These are phyloP conservation scores for Yamadazyma dendronema DNA, from an alignment of 1,139 yeast genomes.

Conservation along the genomic window DNA sequence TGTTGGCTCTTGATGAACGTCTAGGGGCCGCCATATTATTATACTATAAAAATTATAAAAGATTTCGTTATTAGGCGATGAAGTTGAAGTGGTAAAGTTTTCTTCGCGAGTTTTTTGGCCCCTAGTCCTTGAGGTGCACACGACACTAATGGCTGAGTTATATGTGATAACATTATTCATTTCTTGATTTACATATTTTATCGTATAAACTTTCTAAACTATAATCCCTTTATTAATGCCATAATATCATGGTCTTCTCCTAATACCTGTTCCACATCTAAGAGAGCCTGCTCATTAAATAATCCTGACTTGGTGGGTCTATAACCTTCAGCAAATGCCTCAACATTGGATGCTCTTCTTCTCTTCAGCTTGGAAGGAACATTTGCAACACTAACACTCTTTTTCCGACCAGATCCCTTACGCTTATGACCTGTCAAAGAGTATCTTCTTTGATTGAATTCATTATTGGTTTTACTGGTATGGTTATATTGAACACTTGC, in stretches of 20 bases:
- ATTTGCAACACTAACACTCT: constrained; percentile 7
- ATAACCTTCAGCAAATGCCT: constrained; percentile 73
- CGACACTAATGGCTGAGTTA: not conserved
- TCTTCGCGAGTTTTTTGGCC: not conserved
- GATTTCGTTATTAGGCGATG: not conserved
- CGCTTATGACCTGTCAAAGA: constrained; percentile 14
- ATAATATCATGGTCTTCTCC: constrained; percentile 48
- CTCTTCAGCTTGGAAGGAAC: constrained; percentile 29
- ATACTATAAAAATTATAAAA: constrained; percentile 1
- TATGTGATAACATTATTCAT: constrained; percentile 1
- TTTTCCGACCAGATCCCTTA: constrained; percentile 10
- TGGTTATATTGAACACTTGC: constrained; percentile 21
- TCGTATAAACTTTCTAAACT: too few species aligned
- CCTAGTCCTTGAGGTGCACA: not conserved
- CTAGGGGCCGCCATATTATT: constrained; percentile 18
- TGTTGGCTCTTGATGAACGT: constrained; percentile 39
- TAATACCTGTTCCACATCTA: constrained; percentile 64
- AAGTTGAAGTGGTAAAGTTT: not conserved
- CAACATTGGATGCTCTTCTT: constrained; percentile 63
- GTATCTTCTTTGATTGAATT: constrained; percentile 20
- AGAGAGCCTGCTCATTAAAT: constrained; percentile 68
- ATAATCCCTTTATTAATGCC: constrained; percentile 46
- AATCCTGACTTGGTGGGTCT: constrained; percentile 72
- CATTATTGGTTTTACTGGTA: constrained; percentile 21
- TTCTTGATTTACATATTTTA: not conserved